Evolutionary conservation across 768 basidiomycete species (phyloP).

Genomic region (Leccinellum luteum): DNA sequence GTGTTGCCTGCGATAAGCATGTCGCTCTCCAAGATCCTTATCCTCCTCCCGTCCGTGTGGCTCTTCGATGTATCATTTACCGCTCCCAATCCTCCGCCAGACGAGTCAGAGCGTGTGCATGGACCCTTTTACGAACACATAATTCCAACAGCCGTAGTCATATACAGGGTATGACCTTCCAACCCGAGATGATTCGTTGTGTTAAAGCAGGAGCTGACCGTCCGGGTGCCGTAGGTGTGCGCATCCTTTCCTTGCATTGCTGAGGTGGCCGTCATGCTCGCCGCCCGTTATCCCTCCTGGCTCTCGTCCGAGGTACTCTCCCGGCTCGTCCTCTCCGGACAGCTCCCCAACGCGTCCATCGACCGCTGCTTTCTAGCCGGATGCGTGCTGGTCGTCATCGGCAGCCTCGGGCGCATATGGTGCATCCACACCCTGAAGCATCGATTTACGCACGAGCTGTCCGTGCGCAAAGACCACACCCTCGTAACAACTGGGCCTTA

Average conservation of each 20-base stretch:
- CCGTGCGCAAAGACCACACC: background rate
- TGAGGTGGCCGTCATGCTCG: too few relatives aligned
- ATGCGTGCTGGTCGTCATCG: background rate
- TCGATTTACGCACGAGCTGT: background rate
- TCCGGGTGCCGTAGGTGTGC: background rate
- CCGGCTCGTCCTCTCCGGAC: background rate
- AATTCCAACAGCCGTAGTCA: background rate
- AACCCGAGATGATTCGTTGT: background rate
- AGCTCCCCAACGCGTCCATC: background rate
- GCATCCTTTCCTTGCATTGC: background rate
- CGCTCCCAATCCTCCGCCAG: background rate
- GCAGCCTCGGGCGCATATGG: background rate
- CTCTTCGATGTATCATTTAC: background rate
- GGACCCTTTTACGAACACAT: background rate
- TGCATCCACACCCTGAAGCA: background rate
- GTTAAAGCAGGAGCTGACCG: too few relatives aligned
- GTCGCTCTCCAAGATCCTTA: background rate
- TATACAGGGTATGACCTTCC: background rate
- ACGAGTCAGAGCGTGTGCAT: background rate
- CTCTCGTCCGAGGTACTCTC: background rate
- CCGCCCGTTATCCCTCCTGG: background rate
- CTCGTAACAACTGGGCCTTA: background rate
- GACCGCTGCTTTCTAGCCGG: background rate
- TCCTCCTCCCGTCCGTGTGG: background rate
- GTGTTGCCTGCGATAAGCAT: too few relatives aligned